A percentile compares a stretch with the other conserved stretches of the same genome.
phyloP scores from a whole-genome alignment of 2,329 filamentous ascomycete genomes.

The Aureobasidium sp. region DNA sequence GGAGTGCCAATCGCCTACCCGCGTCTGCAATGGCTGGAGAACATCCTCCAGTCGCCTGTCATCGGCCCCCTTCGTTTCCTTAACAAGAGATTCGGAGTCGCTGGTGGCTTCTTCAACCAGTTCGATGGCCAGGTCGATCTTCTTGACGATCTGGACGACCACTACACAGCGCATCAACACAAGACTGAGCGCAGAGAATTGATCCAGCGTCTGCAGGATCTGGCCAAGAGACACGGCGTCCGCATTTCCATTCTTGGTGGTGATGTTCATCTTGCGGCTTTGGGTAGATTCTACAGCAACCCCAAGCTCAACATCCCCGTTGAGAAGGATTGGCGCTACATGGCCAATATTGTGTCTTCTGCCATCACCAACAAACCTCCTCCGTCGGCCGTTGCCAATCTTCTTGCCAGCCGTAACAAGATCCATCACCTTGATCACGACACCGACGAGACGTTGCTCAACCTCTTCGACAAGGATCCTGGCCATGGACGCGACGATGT shows the following conservation, averaged over 20 bases:
- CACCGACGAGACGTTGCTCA: conserved; percentile 57
- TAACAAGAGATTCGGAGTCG: conserved; percentile 82
- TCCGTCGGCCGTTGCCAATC: conserved; percentile 55
- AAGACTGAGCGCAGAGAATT: conserved; percentile 77
- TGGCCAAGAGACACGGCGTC: conserved; percentile 47
- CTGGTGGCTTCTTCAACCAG: conserved; percentile 80
- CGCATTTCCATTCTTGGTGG: conserved; percentile 56
- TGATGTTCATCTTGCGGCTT: conserved; percentile 55
- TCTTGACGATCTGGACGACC: conserved; percentile 57
- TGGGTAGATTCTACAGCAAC: conserved; percentile 58
- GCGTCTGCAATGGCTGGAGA: conserved; percentile 92
- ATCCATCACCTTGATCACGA: conserved; percentile 56
- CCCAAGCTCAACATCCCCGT: conserved; percentile 48
- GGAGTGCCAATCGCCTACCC: conserved; percentile 64
- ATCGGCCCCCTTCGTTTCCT: conserved; percentile 84
- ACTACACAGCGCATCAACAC: conserved; percentile 84
- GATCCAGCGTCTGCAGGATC: conserved; percentile 54
- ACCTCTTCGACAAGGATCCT: conserved; percentile 55
- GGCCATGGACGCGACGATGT: conserved; percentile 34
- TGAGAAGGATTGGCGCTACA: conserved; percentile 54
- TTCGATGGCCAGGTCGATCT: conserved; percentile 73
- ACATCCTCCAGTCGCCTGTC: conserved; percentile 75
- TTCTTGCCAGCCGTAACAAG: conserved; percentile 55
- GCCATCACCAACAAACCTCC: conserved; percentile 63
- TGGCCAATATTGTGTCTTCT: conserved; percentile 55